A percentile compares a stretch with the other conserved stretches of the same genome.
Evolutionary conservation across 1,284 basidiomycete species (phyloP).

Genomic region (Fomitopsis palustris): DNA sequence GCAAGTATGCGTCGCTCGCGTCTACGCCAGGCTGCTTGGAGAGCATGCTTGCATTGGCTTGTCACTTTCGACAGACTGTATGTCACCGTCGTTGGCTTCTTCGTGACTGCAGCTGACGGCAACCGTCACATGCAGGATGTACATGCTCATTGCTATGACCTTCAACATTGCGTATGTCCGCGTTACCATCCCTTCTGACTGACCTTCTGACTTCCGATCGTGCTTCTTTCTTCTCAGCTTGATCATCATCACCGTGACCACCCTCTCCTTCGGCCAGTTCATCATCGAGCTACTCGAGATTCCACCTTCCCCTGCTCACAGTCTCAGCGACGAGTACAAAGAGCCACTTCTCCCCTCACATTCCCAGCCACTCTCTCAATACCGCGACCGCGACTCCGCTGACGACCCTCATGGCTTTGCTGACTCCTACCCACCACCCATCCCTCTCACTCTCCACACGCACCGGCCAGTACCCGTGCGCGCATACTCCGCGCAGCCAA

Average conservation of each 20-base stretch:
- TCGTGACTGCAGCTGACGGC: slow-evolving; percentile 5
- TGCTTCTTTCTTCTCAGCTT: slow-evolving; percentile 35
- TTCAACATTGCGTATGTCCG: slow-evolving; percentile 59
- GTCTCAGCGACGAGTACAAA: slow-evolving; percentile 25
- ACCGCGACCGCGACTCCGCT: slow-evolving; percentile 13
- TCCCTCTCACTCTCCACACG: slow-evolving; percentile 13
- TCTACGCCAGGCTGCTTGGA: slow-evolving; percentile 46
- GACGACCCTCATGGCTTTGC: slow-evolving; percentile 9
- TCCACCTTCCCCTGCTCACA: slow-evolving; percentile 1
- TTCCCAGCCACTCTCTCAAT: slow-evolving; percentile 8
- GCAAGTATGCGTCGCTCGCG: slow-evolving; percentile 36
- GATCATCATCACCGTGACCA: slow-evolving; percentile 53
- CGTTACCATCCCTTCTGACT: not conserved
- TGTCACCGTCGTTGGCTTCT: slow-evolving; percentile 21
- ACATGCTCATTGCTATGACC: slow-evolving; percentile 72
- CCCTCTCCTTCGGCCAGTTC: slow-evolving; percentile 53
- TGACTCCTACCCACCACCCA: slow-evolving; percentile 10
- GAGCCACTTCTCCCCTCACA: slow-evolving; percentile 35
- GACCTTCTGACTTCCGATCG: not conserved
- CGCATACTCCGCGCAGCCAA: slow-evolving; percentile 6
- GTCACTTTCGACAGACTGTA: slow-evolving; percentile 59
- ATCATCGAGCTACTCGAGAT: slow-evolving; percentile 44
- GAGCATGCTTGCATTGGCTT: slow-evolving; percentile 50
- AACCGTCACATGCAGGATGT: slow-evolving; percentile 38
- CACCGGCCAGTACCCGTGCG: slow-evolving; percentile 8